A percentile compares a stretch with the other conserved stretches of the same genome.
These are phyloP conservation scores for Chenopodium album DNA, from an alignment of 148 eudicot species.

Conservation along the genomic window DNA sequence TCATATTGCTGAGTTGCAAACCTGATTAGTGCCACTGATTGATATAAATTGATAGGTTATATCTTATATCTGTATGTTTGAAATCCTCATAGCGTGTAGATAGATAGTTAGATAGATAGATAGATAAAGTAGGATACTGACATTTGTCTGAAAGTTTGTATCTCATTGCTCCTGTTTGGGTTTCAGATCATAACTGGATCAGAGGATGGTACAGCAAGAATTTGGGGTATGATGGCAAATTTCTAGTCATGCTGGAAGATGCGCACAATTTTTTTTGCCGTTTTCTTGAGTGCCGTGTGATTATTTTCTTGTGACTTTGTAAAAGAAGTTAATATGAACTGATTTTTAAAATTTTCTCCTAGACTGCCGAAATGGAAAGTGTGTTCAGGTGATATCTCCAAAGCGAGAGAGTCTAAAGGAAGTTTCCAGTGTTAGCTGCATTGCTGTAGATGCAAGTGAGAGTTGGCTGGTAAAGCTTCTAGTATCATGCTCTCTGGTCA, in stretches of 20 bases:
- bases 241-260: not conserved
- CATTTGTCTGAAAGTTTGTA: not conserved
- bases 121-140: not conserved
- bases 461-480: slow-evolving; percentile 85
- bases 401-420: slow-evolving; percentile 46
- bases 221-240: slow-evolving; percentile 70
- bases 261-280: not conserved
- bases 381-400: slow-evolving; percentile 61
- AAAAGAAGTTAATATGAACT: slow-evolving; percentile 5
- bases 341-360: slow-evolving; percentile 15
- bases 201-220: slow-evolving; percentile 91
- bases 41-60: not conserved
- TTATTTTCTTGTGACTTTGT: not conserved
- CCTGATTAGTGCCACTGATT: not conserved
- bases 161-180: slow-evolving; percentile 17
- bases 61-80: too few species aligned
- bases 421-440: slow-evolving; percentile 59
- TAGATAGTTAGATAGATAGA: not conserved
- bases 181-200: slow-evolving; percentile 91
- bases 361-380: slow-evolving; percentile 86
- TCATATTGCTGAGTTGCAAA: not conserved
- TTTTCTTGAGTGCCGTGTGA: not conserved
- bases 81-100: not conserved
- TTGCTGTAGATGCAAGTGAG: slow-evolving; percentile 92
- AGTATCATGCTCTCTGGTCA: not conserved